A percentile compares a stretch with the other conserved stretches of the same genome.
phyloP scores from a whole-genome alignment of 345 rosid genomes.

The Stellera chamaejasme region DNA sequence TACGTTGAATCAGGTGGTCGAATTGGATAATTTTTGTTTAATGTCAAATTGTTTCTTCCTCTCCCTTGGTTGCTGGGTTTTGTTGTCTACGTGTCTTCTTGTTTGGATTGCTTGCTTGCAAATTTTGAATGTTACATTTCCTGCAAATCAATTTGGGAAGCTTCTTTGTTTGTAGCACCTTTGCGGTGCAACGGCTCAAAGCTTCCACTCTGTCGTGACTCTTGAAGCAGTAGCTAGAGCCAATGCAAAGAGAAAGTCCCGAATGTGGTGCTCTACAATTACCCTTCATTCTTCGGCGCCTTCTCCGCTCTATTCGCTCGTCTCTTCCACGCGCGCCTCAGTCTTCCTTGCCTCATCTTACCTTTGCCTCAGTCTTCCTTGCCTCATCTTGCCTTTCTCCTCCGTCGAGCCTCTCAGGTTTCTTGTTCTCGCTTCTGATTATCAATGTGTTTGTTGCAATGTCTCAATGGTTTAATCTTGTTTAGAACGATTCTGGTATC shows the following conservation, averaged over 20 bases:
- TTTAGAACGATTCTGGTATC: background rate
- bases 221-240: slow-evolving; percentile 57
- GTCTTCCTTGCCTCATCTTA: slow-evolving; percentile 53
- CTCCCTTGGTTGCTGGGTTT: too few relatives aligned
- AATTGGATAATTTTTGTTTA: slow-evolving; percentile 44
- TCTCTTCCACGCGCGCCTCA: slow-evolving; percentile 62
- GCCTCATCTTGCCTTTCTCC: slow-evolving; percentile 85
- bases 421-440: slow-evolving; percentile 12
- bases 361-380: too few relatives aligned
- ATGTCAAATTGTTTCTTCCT: too few relatives aligned
- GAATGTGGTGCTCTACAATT: slow-evolving; percentile 62
- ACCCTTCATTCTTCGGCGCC: slow-evolving; percentile 86
- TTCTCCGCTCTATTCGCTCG: slow-evolving; percentile 75
- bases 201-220: slow-evolving; percentile 74
- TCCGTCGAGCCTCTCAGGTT: slow-evolving; percentile 60
- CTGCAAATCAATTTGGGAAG: too few relatives aligned
- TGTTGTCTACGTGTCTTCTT: too few relatives aligned
- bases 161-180: too few relatives aligned
- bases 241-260: slow-evolving; percentile 42
- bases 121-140: too few relatives aligned
- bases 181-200: slow-evolving; percentile 6
- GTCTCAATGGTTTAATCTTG: background rate
- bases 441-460: slow-evolving; percentile 18
- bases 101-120: too few relatives aligned
- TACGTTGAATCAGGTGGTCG: slow-evolving; percentile 98